A percentile compares a stretch with the other conserved stretches of the same genome.
phyloP scores from a whole-genome alignment of 2,329 filamentous ascomycete genomes.

The Chaetomiaceae sp. region DNA sequence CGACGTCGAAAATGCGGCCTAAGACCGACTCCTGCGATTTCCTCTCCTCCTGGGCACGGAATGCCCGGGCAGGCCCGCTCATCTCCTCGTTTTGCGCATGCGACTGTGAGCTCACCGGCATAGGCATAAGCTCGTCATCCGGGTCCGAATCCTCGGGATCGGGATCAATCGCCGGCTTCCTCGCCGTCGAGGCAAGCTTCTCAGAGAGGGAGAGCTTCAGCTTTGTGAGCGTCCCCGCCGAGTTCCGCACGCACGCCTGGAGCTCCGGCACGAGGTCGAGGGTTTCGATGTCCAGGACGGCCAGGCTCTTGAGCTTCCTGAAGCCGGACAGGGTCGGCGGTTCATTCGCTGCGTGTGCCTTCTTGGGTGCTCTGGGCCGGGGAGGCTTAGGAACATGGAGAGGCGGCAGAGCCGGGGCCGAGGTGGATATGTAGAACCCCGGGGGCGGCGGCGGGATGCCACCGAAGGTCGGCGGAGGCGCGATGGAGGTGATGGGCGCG shows the following conservation, averaged over 20 bases:
- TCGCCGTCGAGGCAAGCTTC: conserved; percentile 40
- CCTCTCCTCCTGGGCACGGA: conserved; percentile 46
- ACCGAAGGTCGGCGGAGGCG: conserved; percentile 17
- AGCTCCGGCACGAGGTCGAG: conserved; percentile 52
- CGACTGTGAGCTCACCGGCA: conserved; percentile 25
- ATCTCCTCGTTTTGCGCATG: conserved; percentile 32
- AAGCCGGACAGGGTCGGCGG: conserved; percentile 53
- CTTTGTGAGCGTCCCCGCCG: conserved; percentile 46
- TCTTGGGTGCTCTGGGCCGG: conserved; percentile 33
- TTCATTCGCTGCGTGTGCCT: conserved; percentile 28
- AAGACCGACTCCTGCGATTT: conserved; percentile 50
- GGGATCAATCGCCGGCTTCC: conserved; percentile 36
- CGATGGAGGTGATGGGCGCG: conserved; percentile 17
- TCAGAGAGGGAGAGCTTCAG: conserved; percentile 55
- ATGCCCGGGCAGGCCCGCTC: conserved; percentile 39
- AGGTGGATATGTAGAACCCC: conserved; percentile 23
- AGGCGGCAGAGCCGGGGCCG: conserved; percentile 29
- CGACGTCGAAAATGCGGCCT: conserved; percentile 47
- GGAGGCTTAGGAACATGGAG: conserved; percentile 31
- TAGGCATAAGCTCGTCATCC: conserved; percentile 49
- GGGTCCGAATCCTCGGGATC: conserved; percentile 40
- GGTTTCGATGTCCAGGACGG: conserved; percentile 55
- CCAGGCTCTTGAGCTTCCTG: conserved; percentile 45
- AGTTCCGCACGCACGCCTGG: conserved; percentile 48
- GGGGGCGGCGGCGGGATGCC: conserved; percentile 17